Evolutionary conservation across 768 basidiomycete species (phyloP).

Genomic region (Suillus occidentalis): DNA sequence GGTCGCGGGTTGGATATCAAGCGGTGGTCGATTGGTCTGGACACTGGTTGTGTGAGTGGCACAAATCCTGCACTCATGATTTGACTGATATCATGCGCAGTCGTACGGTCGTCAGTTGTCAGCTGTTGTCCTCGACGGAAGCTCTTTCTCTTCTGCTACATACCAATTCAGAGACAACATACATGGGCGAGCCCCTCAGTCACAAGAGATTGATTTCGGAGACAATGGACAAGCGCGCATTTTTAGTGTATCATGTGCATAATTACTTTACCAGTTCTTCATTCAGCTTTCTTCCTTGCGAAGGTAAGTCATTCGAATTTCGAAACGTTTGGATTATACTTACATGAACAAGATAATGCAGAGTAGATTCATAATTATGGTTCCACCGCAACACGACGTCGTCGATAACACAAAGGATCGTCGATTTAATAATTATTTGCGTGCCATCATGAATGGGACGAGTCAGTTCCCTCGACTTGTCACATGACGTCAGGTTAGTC

Average conservation of each 20-base stretch:
- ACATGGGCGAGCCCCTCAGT: slow-evolving; percentile 21
- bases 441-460: neutral
- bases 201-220: slow-evolving; percentile 50
- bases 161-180: slow-evolving; percentile 11
- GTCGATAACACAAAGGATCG: neutral
- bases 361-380: neutral
- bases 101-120: slow-evolving; percentile 63
- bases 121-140: slow-evolving; percentile 59
- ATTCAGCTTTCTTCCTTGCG: neutral
- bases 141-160: slow-evolving; percentile 13
- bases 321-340: neutral
- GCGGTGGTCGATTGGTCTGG: slow-evolving; percentile 82
- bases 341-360: neutral
- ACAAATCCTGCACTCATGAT: slow-evolving; percentile 4
- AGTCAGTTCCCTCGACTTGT: too few species aligned
- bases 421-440: neutral
- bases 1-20: slow-evolving; percentile 77
- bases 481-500: too few species aligned
- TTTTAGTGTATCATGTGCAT: slow-evolving; percentile 49
- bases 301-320: neutral
- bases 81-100: slow-evolving; percentile 24
- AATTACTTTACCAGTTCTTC: neutral
- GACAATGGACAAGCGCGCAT: slow-evolving; percentile 52
- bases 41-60: slow-evolving; percentile 77
- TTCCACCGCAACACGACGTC: neutral